phyloP scores from a whole-genome alignment of 2,329 filamentous ascomycete genomes.

The Fusarium tuaranense region DNA sequence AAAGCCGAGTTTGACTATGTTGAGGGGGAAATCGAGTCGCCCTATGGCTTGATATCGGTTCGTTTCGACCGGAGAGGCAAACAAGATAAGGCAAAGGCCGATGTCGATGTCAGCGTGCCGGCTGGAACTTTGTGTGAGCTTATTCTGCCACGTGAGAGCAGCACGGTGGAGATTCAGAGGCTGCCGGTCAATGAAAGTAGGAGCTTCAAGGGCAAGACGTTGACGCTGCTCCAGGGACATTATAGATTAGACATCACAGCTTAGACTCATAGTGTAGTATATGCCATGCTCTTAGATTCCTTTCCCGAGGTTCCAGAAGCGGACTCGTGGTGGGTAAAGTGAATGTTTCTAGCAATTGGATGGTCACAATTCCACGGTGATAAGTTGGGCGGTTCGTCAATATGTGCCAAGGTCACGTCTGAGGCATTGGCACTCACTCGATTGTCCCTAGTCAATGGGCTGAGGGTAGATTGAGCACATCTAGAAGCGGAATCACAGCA shows the following conservation, averaged over 20 bases:
- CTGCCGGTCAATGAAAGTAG: not conserved
- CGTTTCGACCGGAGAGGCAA: conserved; percentile 30
- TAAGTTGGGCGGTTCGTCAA: not conserved
- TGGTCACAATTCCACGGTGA: not conserved
- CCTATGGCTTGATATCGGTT: conserved; percentile 51
- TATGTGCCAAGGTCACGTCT: not conserved
- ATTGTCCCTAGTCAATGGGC: not conserved
- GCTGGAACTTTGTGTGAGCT: conserved; percentile 36
- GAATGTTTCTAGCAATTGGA: not conserved
- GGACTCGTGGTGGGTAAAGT: not conserved
- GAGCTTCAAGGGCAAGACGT: conserved; percentile 15
- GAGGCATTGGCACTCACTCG: not conserved
- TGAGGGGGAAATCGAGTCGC: conserved; percentile 52
- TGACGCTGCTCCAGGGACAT: conserved; percentile 29
- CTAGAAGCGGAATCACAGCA: not conserved
- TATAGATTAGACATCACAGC: conserved; percentile 35
- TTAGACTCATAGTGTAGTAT: not conserved
- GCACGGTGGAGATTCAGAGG: conserved; percentile 26
- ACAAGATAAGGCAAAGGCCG: conserved; percentile 10
- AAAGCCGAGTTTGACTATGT: conserved; percentile 54
- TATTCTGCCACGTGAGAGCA: conserved; percentile 29
- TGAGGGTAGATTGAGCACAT: not conserved
- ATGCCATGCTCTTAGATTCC: not conserved
- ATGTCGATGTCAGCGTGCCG: conserved; percentile 35
- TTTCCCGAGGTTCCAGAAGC: not conserved